phyloP scores from a whole-genome alignment of 208 protist genomes.

The Endotrypanum monterogeii region DNA sequence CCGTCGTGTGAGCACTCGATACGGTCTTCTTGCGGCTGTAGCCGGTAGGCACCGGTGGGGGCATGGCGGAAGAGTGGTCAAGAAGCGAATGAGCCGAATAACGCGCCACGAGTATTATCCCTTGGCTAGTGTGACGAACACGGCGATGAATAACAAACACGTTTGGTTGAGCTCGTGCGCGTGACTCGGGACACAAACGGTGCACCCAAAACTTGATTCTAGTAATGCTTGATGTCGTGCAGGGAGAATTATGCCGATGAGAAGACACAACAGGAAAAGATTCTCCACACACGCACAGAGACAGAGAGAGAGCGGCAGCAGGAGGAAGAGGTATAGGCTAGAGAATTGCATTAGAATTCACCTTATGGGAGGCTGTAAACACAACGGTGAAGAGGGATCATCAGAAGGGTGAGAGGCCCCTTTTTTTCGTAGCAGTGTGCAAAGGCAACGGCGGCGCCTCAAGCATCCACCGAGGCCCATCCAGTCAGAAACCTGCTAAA shows the following conservation, averaged over 20 bases:
- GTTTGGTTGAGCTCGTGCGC: neutral
- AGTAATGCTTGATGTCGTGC: neutral
- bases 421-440: no score
- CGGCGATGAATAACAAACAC: neutral
- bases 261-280: neutral
- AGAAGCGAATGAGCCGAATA: neutral
- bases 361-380: neutral
- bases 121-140: neutral
- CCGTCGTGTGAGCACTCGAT: constrained; percentile 10
- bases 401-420: no score
- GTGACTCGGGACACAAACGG: neutral
- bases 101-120: neutral
- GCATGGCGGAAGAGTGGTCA: constrained; percentile 5
- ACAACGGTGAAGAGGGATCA: no score
- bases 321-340: neutral
- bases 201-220: neutral
- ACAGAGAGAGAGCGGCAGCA: neutral
- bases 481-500: neutral
- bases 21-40: constrained; percentile 9
- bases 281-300: neutral
- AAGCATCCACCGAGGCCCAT: neutral
- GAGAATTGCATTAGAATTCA: neutral
- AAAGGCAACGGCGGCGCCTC: neutral
- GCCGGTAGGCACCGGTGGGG: neutral
- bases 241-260: neutral